Conservation (phyloP, 306 rosid genomes). For the Citrullus colocynthis region DNA sequence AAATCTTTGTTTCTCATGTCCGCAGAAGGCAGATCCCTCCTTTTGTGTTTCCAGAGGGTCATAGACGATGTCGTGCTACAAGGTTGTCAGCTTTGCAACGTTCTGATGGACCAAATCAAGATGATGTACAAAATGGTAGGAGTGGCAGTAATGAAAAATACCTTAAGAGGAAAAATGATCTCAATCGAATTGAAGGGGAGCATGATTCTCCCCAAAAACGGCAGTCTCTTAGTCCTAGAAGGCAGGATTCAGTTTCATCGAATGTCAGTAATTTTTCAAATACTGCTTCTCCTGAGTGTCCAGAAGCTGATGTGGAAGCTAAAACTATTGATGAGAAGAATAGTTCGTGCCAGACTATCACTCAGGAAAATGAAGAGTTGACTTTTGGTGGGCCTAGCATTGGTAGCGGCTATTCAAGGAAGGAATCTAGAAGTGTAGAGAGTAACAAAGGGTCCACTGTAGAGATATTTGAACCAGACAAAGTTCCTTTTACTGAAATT, state of each 20-base stretch:
- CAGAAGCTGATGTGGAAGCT: not conserved
- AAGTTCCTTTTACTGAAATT: constrained; percentile 20
- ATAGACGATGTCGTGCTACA: constrained; percentile 44
- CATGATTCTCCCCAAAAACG: constrained; percentile 17
- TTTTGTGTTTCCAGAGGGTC: constrained; percentile 84
- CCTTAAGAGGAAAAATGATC: constrained; percentile 57
- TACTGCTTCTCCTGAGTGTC: constrained; percentile 17
- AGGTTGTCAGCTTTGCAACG: constrained; percentile 33
- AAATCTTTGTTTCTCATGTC: constrained; percentile 80
- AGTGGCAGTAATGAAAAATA: constrained; percentile 41
- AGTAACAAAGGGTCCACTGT: constrained; percentile 9
- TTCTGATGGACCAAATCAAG: constrained; percentile 35
- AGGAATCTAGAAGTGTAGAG: constrained; percentile 16
- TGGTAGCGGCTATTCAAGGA: constrained; percentile 14
- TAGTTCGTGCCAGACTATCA: constrained; percentile 4
- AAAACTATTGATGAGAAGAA: not conserved
- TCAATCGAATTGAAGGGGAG: constrained; percentile 11
- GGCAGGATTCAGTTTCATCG: constrained; percentile 21
- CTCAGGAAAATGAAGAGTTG: not conserved
- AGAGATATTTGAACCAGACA: constrained; percentile 24
- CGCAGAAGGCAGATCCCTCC: constrained; percentile 89
- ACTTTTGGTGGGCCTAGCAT: constrained; percentile 6
- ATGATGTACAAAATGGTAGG: constrained; percentile 21
- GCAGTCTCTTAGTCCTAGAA: constrained; percentile 19
- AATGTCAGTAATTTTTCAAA: constrained; percentile 8